These are phyloP conservation scores for Penicillium sp. DNA, from an alignment of 2,329 filamentous ascomycete genomes.

Conservation along the genomic window DNA sequence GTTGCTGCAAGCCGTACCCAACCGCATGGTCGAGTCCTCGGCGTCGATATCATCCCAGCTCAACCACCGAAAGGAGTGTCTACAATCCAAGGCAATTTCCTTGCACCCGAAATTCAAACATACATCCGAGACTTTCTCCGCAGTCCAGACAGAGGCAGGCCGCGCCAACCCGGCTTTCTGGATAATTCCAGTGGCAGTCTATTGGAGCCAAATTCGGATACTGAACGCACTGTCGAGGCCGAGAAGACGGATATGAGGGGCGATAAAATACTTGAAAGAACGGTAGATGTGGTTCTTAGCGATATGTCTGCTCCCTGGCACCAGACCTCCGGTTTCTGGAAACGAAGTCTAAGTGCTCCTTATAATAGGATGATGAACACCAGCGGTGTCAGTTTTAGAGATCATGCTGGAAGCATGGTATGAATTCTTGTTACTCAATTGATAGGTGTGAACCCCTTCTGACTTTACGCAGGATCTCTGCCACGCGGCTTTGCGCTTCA, in stretches of 20 bases:
- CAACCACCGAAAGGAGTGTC: conserved; percentile 90
- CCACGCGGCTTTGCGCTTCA: conserved; percentile 77
- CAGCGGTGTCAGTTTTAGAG: conserved; percentile 79
- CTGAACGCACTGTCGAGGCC: background rate
- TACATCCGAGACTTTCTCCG: conserved; percentile 75
- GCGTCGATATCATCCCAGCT: conserved; percentile 91
- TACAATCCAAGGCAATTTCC: conserved; percentile 91
- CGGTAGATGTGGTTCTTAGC: conserved; percentile 90
- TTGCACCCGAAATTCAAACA: conserved; percentile 70
- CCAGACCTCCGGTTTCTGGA: conserved; percentile 73
- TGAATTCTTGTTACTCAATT: conserved; percentile 32
- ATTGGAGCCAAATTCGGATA: conserved; percentile 10
- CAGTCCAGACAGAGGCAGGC: conserved; percentile 60
- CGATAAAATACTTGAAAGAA: conserved; percentile 47
- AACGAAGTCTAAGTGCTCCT: conserved; percentile 90
- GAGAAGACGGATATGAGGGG: background rate
- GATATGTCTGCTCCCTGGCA: conserved; percentile 99
- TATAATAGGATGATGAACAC: conserved; percentile 99
- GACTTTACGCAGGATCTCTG: conserved; percentile 72
- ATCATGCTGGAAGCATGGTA: conserved; percentile 95
- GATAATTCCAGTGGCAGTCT: conserved; percentile 10
- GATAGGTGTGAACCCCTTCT: background rate
- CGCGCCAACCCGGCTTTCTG: conserved; percentile 32
- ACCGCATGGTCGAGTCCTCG: conserved; percentile 76
- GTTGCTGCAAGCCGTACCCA: conserved; percentile 77